Evolutionary conservation across 2,329 filamentous ascomycete genomes (phyloP).

Genomic region (Piedraia hortae): DNA sequence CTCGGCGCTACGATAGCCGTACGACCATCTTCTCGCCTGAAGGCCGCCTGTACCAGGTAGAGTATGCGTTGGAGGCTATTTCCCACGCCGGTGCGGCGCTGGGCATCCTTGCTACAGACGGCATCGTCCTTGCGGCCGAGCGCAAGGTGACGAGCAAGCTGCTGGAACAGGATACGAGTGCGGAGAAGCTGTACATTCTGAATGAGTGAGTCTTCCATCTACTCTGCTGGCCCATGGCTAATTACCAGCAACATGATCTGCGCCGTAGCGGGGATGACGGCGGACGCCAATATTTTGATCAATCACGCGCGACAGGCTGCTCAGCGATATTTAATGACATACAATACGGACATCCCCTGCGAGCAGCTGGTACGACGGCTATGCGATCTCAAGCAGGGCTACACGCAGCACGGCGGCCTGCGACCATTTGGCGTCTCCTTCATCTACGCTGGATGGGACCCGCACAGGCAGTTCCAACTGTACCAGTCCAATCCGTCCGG

Average conservation of each 20-base stretch:
- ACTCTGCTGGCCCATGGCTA: slow-evolving; percentile 1
- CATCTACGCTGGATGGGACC: slow-evolving; percentile 97
- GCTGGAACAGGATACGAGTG: slow-evolving; percentile 94
- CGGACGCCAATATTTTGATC: slow-evolving; percentile 98
- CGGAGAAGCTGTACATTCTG: slow-evolving; percentile 97
- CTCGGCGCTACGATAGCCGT: slow-evolving; percentile 12
- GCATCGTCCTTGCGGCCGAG: slow-evolving; percentile 92
- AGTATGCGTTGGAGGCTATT: slow-evolving; percentile 97
- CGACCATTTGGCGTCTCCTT: slow-evolving; percentile 96
- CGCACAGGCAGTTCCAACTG: slow-evolving; percentile 85
- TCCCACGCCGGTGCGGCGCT: slow-evolving; percentile 93
- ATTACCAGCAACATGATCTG: slow-evolving; percentile 91
- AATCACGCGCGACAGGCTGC: slow-evolving; percentile 96
- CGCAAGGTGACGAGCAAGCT: slow-evolving; percentile 98
- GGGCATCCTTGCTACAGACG: slow-evolving; percentile 90
- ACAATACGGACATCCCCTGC: slow-evolving; percentile 98
- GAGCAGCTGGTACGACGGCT: slow-evolving; percentile 90
- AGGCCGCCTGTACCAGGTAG: slow-evolving; percentile 92
- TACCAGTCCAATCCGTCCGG: slow-evolving; percentile 97
- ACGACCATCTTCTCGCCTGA: slow-evolving; percentile 99
- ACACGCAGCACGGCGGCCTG: slow-evolving; percentile 95
- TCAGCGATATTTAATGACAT: slow-evolving; percentile 91
- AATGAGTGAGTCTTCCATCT: slow-evolving; percentile 84
- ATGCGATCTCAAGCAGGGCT: slow-evolving; percentile 96
- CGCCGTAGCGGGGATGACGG: slow-evolving; percentile 95